Evolutionary conservation across 1,284 basidiomycete genomes (phyloP).

Genomic region (Cystobasidium sp.): DNA sequence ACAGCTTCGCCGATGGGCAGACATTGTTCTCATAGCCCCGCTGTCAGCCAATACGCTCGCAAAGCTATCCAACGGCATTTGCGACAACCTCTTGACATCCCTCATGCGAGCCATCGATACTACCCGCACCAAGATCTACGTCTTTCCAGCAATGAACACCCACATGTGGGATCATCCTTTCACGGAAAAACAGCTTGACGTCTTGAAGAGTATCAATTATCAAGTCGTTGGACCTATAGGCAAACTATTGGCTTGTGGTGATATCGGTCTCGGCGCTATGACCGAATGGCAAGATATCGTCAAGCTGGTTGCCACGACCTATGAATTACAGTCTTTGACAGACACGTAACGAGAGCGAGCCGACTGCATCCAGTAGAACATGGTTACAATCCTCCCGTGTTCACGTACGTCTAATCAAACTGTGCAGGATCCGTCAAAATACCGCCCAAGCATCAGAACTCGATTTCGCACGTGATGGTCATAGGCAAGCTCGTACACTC

Average conservation of each 20-base stretch:
- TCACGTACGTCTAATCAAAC: no score
- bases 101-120: slow-evolving; percentile 72
- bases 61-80: slow-evolving; percentile 84
- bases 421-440: no score
- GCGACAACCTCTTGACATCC: slow-evolving; percentile 89
- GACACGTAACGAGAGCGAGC: no score
- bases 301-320: slow-evolving; percentile 47
- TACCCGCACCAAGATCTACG: slow-evolving; percentile 72
- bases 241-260: slow-evolving; percentile 88
- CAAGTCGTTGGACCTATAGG: slow-evolving; percentile 81
- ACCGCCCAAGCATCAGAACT: no score
- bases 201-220: slow-evolving; percentile 72
- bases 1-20: slow-evolving; percentile 87
- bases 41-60: slow-evolving; percentile 94
- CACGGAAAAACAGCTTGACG: slow-evolving; percentile 75
- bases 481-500: no score
- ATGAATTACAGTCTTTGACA: slow-evolving; percentile 34
- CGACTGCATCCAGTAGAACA: no score
- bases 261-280: slow-evolving; percentile 89
- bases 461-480: no score
- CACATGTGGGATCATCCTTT: slow-evolving; percentile 96
- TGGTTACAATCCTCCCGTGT: no score
- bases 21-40: slow-evolving; percentile 89
- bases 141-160: slow-evolving; percentile 99
- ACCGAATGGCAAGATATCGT: slow-evolving; percentile 81